A percentile compares a stretch with the other conserved stretches of the same genome.
Evolutionary conservation across 2,329 filamentous ascomycete species (phyloP).

Genomic region (Achaetomium macrosporum): DNA sequence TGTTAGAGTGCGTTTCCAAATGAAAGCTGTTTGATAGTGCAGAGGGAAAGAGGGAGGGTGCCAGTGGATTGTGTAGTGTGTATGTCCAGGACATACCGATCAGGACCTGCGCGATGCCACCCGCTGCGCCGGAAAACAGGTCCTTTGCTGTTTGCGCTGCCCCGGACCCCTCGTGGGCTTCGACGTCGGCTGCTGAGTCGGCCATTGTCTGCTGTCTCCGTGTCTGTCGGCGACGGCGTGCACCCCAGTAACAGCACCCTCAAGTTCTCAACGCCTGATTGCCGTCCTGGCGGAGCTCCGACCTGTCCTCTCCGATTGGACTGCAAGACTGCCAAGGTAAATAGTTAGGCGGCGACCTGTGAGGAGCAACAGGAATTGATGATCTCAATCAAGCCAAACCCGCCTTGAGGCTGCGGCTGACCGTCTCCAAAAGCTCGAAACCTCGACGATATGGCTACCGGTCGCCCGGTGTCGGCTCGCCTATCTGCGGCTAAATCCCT

Average conservation of each 20-base stretch:
- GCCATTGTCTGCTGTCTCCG: constrained; percentile 25
- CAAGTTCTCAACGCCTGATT: no score
- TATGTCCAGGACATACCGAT: constrained; percentile 68
- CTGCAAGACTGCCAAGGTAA: no score
- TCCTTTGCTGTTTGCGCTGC: constrained; percentile 70
- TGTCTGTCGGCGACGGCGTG: neutral
- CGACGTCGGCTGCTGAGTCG: constrained; percentile 33
- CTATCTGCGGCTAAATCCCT: constrained; percentile 1
- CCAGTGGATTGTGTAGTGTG: constrained; percentile 9
- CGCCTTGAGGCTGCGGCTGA: neutral
- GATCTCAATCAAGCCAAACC: no score
- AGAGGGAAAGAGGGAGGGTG: neutral
- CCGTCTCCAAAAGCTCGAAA: neutral
- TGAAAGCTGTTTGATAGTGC: neutral
- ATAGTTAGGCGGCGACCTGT: no score
- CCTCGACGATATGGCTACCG: neutral
- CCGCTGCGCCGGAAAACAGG: constrained; percentile 81
- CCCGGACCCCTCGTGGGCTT: constrained; percentile 28
- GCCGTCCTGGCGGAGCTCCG: no score
- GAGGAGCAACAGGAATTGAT: no score
- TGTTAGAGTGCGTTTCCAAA: no score
- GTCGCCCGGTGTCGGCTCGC: constrained; percentile 8
- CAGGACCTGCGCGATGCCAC: constrained; percentile 89
- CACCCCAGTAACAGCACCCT: no score
- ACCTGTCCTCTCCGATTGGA: no score